Percentiles rank a stretch among this genome's conserved stretches.
phyloP scores from a whole-genome alignment of 257 asterid species.

The Haberlea rhodopensis region DNA sequence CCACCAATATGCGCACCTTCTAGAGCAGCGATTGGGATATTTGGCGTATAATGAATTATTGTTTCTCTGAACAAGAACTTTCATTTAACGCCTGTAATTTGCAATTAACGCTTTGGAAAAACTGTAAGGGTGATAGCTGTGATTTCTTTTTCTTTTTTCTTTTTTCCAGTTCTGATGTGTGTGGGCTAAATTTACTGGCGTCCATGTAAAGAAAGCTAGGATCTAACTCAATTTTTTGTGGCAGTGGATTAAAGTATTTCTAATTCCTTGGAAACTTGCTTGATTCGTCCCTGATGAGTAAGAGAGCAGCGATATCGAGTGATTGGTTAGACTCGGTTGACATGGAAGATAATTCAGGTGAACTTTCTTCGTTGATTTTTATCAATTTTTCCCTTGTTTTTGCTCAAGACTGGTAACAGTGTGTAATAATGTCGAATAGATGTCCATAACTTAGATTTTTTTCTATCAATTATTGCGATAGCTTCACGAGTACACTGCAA shows the following conservation, averaged over 20 bases:
- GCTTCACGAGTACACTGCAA: not conserved
- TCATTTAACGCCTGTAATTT: too few relatives aligned
- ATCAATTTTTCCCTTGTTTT: not conserved
- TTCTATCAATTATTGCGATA: not conserved
- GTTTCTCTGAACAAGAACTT: too few relatives aligned
- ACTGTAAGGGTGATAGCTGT: too few relatives aligned
- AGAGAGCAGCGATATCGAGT: constrained; percentile 50
- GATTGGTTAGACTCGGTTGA: constrained; percentile 44
- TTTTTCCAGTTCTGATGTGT: too few relatives aligned
- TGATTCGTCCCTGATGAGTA: constrained; percentile 50
- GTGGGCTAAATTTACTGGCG: not conserved
- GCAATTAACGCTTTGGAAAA: too few relatives aligned
- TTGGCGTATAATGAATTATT: too few relatives aligned
- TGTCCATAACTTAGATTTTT: not conserved
- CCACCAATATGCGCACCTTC: not conserved
- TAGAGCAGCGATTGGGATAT: too few relatives aligned
- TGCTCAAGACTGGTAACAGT: not conserved
- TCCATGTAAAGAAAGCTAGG: not conserved
- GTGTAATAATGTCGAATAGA: constrained; percentile 18
- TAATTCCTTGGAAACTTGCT: constrained; percentile 43
- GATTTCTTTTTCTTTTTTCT: too few relatives aligned
- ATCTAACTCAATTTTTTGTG: constrained; percentile 7
- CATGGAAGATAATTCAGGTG: constrained; percentile 52
- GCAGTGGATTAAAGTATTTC: constrained; percentile 19
- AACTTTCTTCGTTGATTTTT: constrained; percentile 2